These are phyloP conservation scores for Kwoniella pini DNA, from an alignment of 768 basidiomycete species.

Conservation along the genomic window DNA sequence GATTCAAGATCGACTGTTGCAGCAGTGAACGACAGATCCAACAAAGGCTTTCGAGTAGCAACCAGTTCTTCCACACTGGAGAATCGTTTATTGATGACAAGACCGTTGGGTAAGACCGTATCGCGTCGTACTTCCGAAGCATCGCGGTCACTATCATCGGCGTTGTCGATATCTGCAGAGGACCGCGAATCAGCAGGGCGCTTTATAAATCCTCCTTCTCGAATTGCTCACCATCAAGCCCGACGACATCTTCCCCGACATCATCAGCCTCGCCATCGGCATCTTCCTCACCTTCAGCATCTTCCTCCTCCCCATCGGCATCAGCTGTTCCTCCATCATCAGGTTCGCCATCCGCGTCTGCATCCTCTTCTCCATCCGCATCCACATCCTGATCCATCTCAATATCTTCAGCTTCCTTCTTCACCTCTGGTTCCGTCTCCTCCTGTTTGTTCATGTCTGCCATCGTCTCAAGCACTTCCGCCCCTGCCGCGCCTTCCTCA, in stretches of 20 bases:
- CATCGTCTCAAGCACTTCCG: constrained; percentile 16
- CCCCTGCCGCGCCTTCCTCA: constrained; percentile 59
- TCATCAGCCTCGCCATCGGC: constrained; percentile 47
- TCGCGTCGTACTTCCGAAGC: constrained; percentile 22
- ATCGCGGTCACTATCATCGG: constrained; percentile 24
- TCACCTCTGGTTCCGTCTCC: constrained; percentile 19
- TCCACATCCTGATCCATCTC: constrained; percentile 22
- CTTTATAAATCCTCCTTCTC: too few relatives aligned
- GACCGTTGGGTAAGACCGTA: constrained; percentile 31
- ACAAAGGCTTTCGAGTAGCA: constrained; percentile 30
- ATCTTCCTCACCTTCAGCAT: constrained; percentile 52
- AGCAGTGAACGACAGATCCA: constrained; percentile 29
- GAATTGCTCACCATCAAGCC: constrained; percentile 32
- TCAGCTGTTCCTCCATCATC: constrained; percentile 54
- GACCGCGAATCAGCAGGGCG: too few relatives aligned
- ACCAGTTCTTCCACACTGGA: constrained; percentile 33
- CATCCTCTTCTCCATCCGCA: constrained; percentile 25
- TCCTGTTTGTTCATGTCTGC: constrained; percentile 9
- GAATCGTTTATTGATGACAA: constrained; percentile 42
- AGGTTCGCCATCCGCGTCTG: constrained; percentile 45
- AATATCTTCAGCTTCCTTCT: constrained; percentile 19
- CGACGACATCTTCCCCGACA: constrained; percentile 33
- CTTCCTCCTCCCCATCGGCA: constrained; percentile 44
- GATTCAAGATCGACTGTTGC: constrained; percentile 32
- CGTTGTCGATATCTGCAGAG: constrained; percentile 27